Percentiles rank a stretch among this genome's conserved stretches.
Evolutionary conservation across 2,329 filamentous ascomycete species (phyloP).

Genomic region (Ophiostoma ulmi): DNA sequence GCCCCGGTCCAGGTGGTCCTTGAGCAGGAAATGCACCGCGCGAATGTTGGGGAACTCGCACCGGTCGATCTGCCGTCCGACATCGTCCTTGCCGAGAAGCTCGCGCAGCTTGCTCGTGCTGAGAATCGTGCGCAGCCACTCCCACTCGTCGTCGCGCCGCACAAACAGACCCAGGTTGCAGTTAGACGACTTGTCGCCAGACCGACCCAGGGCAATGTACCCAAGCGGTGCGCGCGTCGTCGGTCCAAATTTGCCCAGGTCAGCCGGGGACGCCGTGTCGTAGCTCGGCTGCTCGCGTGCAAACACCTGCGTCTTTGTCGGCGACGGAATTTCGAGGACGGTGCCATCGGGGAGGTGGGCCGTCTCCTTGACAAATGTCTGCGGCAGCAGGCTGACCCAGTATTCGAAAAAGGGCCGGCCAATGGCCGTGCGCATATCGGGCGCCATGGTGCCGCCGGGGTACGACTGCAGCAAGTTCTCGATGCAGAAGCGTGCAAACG

Average conservation of each 20-base stretch:
- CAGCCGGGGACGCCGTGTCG: slow-evolving; percentile 25
- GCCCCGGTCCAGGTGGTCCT: slow-evolving; percentile 34
- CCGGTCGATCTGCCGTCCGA: slow-evolving; percentile 39
- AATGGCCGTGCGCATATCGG: slow-evolving; percentile 28
- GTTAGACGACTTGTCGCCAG: slow-evolving; percentile 43
- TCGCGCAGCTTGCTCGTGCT: slow-evolving; percentile 37
- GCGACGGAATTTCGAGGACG: slow-evolving; percentile 29
- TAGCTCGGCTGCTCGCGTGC: slow-evolving; percentile 24
- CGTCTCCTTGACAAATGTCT: slow-evolving; percentile 28
- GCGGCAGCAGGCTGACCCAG: slow-evolving; percentile 29
- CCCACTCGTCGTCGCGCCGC: slow-evolving; percentile 40
- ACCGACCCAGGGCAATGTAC: slow-evolving; percentile 35
- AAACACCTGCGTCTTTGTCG: slow-evolving; percentile 28
- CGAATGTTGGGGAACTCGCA: slow-evolving; percentile 43
- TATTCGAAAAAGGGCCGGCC: slow-evolving; percentile 29
- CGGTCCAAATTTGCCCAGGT: slow-evolving; percentile 25
- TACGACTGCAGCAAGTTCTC: slow-evolving; percentile 28
- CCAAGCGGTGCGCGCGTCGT: slow-evolving; percentile 30
- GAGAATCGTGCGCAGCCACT: slow-evolving; percentile 42
- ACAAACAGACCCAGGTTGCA: slow-evolving; percentile 46
- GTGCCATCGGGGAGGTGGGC: slow-evolving; percentile 26
- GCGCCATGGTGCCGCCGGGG: slow-evolving; percentile 28
- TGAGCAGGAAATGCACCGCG: slow-evolving; percentile 28
- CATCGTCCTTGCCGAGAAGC: slow-evolving; percentile 38
- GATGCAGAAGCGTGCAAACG: slow-evolving; percentile 30